Conservation (phyloP, 768 basidiomycete genomes). For the Pleurotus djamor region DNA sequence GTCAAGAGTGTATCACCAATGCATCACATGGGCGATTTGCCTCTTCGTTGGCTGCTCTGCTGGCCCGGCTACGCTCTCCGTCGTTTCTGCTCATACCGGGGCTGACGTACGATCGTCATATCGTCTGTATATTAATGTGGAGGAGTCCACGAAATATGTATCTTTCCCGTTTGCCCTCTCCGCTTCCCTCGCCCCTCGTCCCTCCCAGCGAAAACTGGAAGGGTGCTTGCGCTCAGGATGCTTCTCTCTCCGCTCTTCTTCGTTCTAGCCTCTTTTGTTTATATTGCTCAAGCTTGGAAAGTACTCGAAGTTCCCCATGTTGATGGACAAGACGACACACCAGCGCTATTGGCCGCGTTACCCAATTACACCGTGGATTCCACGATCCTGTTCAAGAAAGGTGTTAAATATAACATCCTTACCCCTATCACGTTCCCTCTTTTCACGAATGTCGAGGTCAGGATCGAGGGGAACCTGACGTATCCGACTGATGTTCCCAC, state of each 20-base stretch:
- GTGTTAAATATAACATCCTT: slow-evolving; percentile 59
- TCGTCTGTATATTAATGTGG: background rate
- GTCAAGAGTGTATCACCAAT: background rate
- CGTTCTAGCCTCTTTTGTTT: slow-evolving; percentile 19
- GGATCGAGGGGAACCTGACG: slow-evolving; percentile 55
- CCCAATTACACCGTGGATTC: slow-evolving; percentile 37
- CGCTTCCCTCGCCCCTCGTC: background rate
- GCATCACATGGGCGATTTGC: background rate
- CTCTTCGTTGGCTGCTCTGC: no score
- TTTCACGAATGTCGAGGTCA: slow-evolving; percentile 55
- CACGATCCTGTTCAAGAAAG: slow-evolving; percentile 56
- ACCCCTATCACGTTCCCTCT: slow-evolving; percentile 55
- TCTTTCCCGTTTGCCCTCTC: no score
- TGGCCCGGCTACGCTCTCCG: background rate
- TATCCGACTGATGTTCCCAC: slow-evolving; percentile 50
- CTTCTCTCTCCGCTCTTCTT: background rate
- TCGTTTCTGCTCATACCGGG: background rate
- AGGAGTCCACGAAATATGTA: no score
- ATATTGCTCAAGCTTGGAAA: slow-evolving; percentile 34
- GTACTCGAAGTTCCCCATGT: slow-evolving; percentile 52
- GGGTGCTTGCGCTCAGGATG: background rate
- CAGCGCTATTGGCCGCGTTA: slow-evolving; percentile 41
- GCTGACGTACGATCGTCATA: background rate
- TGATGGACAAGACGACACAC: slow-evolving; percentile 48
- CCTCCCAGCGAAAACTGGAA: background rate